Conservation (phyloP, 2,329 filamentous ascomycete species). For the Pseudogymnoascus pannorum region DNA sequence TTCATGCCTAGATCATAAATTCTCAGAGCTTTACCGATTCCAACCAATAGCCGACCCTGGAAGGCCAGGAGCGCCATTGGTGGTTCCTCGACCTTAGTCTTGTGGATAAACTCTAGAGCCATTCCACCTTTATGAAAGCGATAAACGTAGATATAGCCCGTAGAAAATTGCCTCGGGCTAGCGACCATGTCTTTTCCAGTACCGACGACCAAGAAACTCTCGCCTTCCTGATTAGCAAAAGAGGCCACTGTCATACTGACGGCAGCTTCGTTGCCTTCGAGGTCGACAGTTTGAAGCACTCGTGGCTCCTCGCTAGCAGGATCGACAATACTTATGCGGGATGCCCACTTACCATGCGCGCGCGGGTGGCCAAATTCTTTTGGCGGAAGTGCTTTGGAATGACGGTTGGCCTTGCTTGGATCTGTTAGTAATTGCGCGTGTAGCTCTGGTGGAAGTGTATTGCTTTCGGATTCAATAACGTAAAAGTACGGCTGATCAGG, state of each 20-base stretch:
- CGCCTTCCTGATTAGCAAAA: constrained; percentile 81
- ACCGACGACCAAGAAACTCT: constrained; percentile 83
- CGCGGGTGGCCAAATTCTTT: constrained; percentile 85
- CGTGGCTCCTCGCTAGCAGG: constrained; percentile 61
- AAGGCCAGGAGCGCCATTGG: constrained; percentile 81
- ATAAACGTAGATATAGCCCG: constrained; percentile 88
- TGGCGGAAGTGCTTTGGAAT: constrained; percentile 60
- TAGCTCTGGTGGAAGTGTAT: constrained; percentile 75
- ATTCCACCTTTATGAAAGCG: constrained; percentile 80
- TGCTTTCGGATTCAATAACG: constrained; percentile 87
- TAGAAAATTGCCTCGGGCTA: constrained; percentile 65
- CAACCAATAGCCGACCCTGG: constrained; percentile 79
- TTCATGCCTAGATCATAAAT: constrained; percentile 91
- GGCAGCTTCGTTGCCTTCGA: constrained; percentile 85
- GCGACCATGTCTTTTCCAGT: constrained; percentile 85
- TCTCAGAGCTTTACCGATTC: constrained; percentile 72
- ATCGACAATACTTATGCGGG: constrained; percentile 90
- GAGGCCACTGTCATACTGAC: constrained; percentile 77
- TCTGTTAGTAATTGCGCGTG: constrained; percentile 68
- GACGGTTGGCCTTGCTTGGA: constrained; percentile 62
- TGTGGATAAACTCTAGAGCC: constrained; percentile 89
- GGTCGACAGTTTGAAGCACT: constrained; percentile 69
- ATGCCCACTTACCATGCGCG: constrained; percentile 83
- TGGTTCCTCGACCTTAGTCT: constrained; percentile 84
- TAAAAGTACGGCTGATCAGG: constrained; percentile 87